Base-by-base conservation (phyloP, 768 basidiomycete species). In the Hygrophoropsis aurantiaca region DNA sequence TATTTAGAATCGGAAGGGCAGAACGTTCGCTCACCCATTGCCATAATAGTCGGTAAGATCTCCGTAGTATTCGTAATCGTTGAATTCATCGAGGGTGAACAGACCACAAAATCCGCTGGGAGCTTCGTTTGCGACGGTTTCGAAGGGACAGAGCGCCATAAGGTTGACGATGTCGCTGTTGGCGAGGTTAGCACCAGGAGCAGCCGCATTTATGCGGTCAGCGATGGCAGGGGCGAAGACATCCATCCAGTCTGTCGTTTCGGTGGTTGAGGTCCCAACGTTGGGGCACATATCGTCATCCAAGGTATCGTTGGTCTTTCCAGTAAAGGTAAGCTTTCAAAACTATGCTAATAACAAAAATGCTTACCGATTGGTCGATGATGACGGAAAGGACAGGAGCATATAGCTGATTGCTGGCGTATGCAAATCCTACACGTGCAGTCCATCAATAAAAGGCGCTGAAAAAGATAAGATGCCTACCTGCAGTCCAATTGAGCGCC, bases 41-140 rank as follows among this genome's bases (percentile, higher is more conserved):
- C 73, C 72, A 62, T 93, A 91, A 60, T 81, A 94, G 62, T 92
- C 89, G 53, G 81, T 78, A 8, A 94, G 62, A 58, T 93, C 91
- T 3, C 75, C 75, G 39, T 70, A 73, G 59, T 90, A 89, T 53
- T 87, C 88, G 55, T 82, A 84, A 0, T 72, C 74, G 21, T 66
- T 66, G 60, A 85, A 92, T 42, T 91, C 90, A 3, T 74, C 67
- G 11, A 55, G 42, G 0, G 71, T 70, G 64, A 94, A 94, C n/a
- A 94, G 59, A 4, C 61, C 63, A 61, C 93, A 95, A 66, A 88
- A 92, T 1, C 77, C 79, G 52, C 85, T 87, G 44, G 67, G 54
- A 21, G 52, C 55, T 41, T 72, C 72, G 40, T 63, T 71, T n/a
- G 71, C 78, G 45, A 80, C 72, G n/a, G 79, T 86, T 55, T 92